A percentile compares a stretch with the other conserved stretches of the same genome.
Conservation (phyloP, 2,329 filamentous ascomycete genomes). For the Talaromyces funiculosus region DNA sequence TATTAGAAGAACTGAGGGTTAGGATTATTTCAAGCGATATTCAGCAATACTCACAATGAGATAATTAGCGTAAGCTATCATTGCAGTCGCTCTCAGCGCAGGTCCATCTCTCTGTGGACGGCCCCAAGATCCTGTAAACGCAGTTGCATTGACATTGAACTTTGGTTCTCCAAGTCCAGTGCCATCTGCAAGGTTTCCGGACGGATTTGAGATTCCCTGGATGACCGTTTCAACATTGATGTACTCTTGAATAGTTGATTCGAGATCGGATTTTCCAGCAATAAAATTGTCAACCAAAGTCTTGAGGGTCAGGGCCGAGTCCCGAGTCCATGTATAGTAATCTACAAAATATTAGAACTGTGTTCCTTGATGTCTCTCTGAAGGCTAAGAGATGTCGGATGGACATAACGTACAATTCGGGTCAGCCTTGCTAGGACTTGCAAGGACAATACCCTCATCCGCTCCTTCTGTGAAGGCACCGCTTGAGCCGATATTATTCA, state of each 20-base stretch:
- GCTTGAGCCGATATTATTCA: conserved; percentile 53
- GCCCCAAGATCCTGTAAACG: conserved; percentile 65
- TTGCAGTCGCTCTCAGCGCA: conserved; percentile 28
- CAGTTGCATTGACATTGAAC: conserved; percentile 57
- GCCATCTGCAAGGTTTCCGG: conserved; percentile 48
- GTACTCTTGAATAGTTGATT: conserved; percentile 61
- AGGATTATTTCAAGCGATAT: neutral
- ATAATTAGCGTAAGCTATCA: conserved; percentile 53
- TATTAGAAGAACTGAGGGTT: neutral
- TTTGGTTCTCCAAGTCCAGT: conserved; percentile 64
- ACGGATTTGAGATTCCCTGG: conserved; percentile 63
- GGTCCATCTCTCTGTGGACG: conserved; percentile 59
- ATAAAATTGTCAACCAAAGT: conserved; percentile 63
- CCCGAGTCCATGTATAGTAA: conserved; percentile 73
- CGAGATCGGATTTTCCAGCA: conserved; percentile 50
- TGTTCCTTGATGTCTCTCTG: neutral
- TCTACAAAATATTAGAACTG: conserved; percentile 42
- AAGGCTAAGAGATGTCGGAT: neutral
- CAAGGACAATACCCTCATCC: conserved; percentile 49
- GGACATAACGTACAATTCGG: conserved; percentile 45
- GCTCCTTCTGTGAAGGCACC: conserved; percentile 47
- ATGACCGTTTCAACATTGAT: conserved; percentile 60
- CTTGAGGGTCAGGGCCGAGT: conserved; percentile 68
- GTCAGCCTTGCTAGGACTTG: conserved; percentile 51
- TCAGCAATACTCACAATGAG: conserved; percentile 44